phyloP scores from a whole-genome alignment of 768 basidiomycete genomes.

The Lyophyllum atratum region DNA sequence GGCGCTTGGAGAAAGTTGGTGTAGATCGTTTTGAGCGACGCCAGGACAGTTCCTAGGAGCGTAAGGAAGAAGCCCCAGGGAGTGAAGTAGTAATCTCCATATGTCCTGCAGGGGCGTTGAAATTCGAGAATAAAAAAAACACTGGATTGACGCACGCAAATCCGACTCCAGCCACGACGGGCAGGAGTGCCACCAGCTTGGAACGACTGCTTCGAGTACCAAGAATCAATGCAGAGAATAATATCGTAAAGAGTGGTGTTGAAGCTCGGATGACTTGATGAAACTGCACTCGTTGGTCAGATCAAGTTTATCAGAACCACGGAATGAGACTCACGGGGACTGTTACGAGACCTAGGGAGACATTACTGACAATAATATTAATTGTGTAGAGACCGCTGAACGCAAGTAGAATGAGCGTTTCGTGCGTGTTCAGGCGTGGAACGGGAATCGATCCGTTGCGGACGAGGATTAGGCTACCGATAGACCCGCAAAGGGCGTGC shows the following conservation, averaged over 20 bases:
- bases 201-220: constrained; percentile 55
- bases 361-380: constrained; percentile 94
- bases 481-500: constrained; percentile 83
- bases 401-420: constrained; percentile 66
- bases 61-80: constrained; percentile 83
- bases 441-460: constrained; percentile 26
- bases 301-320: neutral
- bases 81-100: constrained; percentile 95
- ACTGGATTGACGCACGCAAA: constrained; percentile 67
- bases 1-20: constrained; percentile 79
- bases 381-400: constrained; percentile 92
- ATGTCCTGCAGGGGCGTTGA: constrained; percentile 57
- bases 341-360: constrained; percentile 86
- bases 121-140: neutral
- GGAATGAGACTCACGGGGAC: constrained; percentile 65
- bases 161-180: constrained; percentile 88
- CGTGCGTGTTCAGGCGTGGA: constrained; percentile 42
- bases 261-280: constrained; percentile 96
- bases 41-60: constrained; percentile 86
- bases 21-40: constrained; percentile 90
- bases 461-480: constrained; percentile 75
- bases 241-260: constrained; percentile 89
- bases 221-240: constrained; percentile 72
- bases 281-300: constrained; percentile 53
- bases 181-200: constrained; percentile 75